phyloP scores from a whole-genome alignment of 1,284 basidiomycete species.

The Cutaneotrichosporon cavernicola region DNA sequence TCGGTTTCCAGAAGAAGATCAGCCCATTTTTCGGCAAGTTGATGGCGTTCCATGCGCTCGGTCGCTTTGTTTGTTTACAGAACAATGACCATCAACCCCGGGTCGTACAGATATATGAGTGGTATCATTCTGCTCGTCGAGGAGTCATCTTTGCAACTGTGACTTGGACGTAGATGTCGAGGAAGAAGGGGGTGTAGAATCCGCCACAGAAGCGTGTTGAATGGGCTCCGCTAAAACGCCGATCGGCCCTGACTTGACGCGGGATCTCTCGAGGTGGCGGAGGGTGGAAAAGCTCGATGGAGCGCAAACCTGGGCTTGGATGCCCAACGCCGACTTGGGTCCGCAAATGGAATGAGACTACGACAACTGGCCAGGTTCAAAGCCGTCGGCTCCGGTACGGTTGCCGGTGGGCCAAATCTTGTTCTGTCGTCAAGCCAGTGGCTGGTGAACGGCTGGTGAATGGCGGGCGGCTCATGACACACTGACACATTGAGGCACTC shows the following conservation, averaged over 20 bases:
- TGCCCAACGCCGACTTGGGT: background rate
- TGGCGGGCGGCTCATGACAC: background rate
- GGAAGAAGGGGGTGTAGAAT: background rate
- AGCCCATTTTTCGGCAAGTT: background rate
- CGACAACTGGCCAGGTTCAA: background rate
- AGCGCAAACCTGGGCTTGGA: background rate
- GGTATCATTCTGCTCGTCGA: background rate
- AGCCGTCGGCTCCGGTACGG: background rate
- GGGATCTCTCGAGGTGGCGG: background rate
- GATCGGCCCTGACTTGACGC: background rate
- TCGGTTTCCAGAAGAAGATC: background rate
- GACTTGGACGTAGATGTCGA: background rate
- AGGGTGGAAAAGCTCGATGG: no score
- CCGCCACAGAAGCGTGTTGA: background rate
- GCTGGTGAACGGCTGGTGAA: background rate
- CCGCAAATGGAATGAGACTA: background rate
- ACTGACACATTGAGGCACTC: background rate
- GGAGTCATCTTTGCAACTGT: background rate
- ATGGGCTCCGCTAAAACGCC: background rate
- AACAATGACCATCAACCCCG: background rate
- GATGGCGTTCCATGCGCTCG: background rate
- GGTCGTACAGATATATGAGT: background rate
- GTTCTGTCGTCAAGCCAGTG: background rate
- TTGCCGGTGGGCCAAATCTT: background rate
- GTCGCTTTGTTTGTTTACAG: background rate